These are phyloP conservation scores for Lodderomyces theae DNA, from an alignment of 1,139 yeast species.

Conservation along the genomic window DNA sequence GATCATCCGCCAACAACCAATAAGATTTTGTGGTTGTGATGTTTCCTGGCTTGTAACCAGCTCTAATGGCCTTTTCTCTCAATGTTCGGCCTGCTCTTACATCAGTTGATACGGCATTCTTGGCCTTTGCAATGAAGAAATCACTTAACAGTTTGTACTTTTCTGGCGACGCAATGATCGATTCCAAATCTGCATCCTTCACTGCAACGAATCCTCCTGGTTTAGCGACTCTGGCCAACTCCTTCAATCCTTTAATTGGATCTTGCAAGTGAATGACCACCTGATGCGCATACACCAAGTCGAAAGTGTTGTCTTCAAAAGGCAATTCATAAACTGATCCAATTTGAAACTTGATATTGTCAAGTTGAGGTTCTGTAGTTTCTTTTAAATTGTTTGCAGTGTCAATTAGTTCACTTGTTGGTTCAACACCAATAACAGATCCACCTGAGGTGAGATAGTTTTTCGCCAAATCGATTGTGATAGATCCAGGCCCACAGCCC, in stretches of 20 bases:
- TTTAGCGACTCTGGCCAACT: conserved; percentile 32
- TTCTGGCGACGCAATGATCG: conserved; percentile 21
- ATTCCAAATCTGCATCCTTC: conserved; percentile 29
- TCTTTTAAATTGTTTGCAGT: conserved; percentile 23
- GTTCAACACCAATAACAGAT: conserved; percentile 32
- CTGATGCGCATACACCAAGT: conserved; percentile 38
- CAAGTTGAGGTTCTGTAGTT: conserved; percentile 11
- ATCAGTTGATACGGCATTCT: conserved; percentile 16
- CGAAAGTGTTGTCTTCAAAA: conserved; percentile 35
- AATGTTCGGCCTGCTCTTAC: conserved; percentile 19
- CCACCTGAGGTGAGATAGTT: conserved; percentile 24
- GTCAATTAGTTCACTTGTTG: conserved; percentile 28
- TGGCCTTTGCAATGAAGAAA: conserved; percentile 11
- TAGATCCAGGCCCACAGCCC: conserved; percentile 44
- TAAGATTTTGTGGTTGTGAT: conserved; percentile 15
- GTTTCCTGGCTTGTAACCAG: conserved; percentile 18
- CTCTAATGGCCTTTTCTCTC: conserved; percentile 18
- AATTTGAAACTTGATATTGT: conserved; percentile 24
- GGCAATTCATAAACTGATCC: conserved; percentile 34
- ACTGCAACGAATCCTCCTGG: conserved; percentile 39
- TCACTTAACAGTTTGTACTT: conserved; percentile 15
- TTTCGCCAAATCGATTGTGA: conserved; percentile 32
- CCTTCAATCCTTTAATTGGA: conserved; percentile 30
- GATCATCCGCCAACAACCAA: conserved; percentile 17
- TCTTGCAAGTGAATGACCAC: conserved; percentile 36